phyloP scores from a whole-genome alignment of 169 alveolate species.

The Cryptosporidium viatorum region DNA sequence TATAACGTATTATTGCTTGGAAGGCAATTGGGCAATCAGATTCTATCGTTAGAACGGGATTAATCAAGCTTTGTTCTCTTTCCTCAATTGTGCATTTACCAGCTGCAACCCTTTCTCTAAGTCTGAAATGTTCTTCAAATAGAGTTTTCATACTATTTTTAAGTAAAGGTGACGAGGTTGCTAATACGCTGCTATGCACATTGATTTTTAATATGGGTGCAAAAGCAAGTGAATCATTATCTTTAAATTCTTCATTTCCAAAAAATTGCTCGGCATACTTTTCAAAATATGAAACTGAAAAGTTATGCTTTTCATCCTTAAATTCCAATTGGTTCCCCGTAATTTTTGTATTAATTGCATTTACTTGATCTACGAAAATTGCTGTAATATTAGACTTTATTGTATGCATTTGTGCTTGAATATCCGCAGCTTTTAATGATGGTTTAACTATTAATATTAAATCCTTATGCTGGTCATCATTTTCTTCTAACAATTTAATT shows the following conservation, averaged over 20 bases:
- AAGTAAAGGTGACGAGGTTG: constrained; percentile 67
- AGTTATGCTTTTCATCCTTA: constrained; percentile 3
- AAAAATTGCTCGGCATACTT: constrained; percentile 53
- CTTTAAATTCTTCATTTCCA: constrained; percentile 43
- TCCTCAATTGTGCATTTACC: constrained; percentile 45
- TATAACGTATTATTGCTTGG: constrained; percentile 66
- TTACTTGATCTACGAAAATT: constrained; percentile 21
- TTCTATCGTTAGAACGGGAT: constrained; percentile 51
- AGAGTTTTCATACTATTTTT: constrained; percentile 57
- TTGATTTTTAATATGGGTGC: constrained; percentile 45
- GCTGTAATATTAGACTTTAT: constrained; percentile 43
- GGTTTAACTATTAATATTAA: constrained; percentile 49
- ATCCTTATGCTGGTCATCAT: constrained; percentile 64
- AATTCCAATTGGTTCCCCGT: not conserved
- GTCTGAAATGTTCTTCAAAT: constrained; percentile 67
- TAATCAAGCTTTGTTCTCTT: constrained; percentile 58
- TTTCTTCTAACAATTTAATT: constrained; percentile 34
- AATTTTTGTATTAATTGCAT: constrained; percentile 20
- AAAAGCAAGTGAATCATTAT: constrained; percentile 5
- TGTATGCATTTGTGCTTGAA: constrained; percentile 30
- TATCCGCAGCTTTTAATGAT: constrained; percentile 58
- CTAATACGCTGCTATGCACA: constrained; percentile 59
- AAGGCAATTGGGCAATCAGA: constrained; percentile 70
- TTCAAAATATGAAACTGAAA: constrained; percentile 22
- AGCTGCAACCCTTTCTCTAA: constrained; percentile 57